Evolutionary conservation across 1,284 basidiomycete species (phyloP).

Genomic region (Fistulina hepatica): DNA sequence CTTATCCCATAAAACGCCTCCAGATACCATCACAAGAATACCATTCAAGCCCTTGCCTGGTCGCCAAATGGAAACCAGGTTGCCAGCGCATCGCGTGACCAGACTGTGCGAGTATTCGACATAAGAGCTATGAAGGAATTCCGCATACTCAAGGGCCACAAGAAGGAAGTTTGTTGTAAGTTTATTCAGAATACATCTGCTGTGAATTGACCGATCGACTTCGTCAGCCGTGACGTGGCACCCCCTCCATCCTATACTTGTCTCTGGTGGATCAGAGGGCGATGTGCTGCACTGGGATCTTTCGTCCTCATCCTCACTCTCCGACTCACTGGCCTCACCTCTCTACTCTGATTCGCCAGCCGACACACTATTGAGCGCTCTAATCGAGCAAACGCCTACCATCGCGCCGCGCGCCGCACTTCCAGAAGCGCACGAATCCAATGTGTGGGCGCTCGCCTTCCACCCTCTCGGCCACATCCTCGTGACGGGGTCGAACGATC

Average conservation of each 20-base stretch:
- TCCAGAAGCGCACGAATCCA: conserved; percentile 91
- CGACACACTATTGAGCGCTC: conserved; percentile 26
- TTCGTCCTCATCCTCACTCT: too few relatives aligned
- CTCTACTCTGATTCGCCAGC: too few relatives aligned
- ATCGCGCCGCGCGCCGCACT: conserved; percentile 68
- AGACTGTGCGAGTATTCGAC: conserved; percentile 93
- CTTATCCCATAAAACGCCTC: conserved; percentile 6
- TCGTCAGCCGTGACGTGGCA: conserved; percentile 86
- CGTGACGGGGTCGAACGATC: conserved; percentile 89
- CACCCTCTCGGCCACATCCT: conserved; percentile 95
- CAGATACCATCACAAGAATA: conserved; percentile 96
- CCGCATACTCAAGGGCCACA: conserved; percentile 84
- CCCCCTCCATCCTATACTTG: conserved; percentile 84
- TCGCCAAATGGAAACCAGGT: conserved; percentile 88
- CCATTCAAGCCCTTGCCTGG: conserved; percentile 88
- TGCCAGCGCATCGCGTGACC: conserved; percentile 90
- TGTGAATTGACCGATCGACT: conserved; percentile 2
- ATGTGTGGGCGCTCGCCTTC: conserved; percentile 92
- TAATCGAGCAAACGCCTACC: conserved; percentile 23
- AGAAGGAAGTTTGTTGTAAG: conserved; percentile 96
- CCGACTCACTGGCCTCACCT: too few relatives aligned
- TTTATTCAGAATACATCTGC: conserved; percentile 13
- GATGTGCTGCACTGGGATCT: conserved; percentile 91
- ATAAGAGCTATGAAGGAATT: conserved; percentile 97
- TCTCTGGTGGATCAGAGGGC: conserved; percentile 90